phyloP scores from a whole-genome alignment of 768 basidiomycete genomes.

The Ramaria sp. region DNA sequence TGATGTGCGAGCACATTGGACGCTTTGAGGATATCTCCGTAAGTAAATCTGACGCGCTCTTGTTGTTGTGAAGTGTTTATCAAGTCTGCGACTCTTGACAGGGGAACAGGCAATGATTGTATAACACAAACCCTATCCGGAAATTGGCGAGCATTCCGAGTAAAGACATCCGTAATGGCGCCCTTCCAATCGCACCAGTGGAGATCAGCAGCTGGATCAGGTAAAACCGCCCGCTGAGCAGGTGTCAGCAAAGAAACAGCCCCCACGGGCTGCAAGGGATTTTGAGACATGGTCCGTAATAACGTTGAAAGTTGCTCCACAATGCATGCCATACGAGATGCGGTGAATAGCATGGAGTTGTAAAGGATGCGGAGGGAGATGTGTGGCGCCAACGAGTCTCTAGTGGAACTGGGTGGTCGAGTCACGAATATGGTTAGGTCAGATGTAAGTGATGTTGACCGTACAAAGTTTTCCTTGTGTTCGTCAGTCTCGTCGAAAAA shows the following conservation, averaged over 20 bases:
- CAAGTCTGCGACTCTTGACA: conserved; percentile 9
- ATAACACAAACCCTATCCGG: conserved; percentile 86
- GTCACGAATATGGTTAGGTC: conserved; percentile 89
- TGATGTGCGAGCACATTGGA: conserved; percentile 88
- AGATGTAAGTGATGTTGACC: conserved; percentile 74
- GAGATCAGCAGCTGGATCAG: conserved; percentile 77
- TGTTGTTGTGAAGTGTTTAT: conserved; percentile 34
- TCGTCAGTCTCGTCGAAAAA: conserved; percentile 90
- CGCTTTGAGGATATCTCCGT: conserved; percentile 70
- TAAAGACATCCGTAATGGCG: conserved; percentile 92
- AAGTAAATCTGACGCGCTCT: conserved; percentile 56
- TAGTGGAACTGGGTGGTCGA: conserved; percentile 53
- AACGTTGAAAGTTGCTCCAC: conserved; percentile 80
- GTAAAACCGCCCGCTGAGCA: conserved; percentile 57
- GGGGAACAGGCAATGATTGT: conserved; percentile 48
- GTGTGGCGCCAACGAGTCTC: conserved; percentile 58
- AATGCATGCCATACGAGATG: conserved; percentile 62
- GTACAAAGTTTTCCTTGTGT: conserved; percentile 62
- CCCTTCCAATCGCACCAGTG: conserved; percentile 98
- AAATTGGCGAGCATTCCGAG: conserved; percentile 66
- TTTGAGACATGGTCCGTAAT: conserved; percentile 56
- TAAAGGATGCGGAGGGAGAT: conserved; percentile 80
- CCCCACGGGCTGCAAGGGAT: conserved; percentile 63
- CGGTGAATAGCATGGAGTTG: conserved; percentile 89
- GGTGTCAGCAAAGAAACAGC: conserved; percentile 73